These are phyloP conservation scores for Russula sp. DNA, from an alignment of 768 basidiomycete genomes.

Conservation along the genomic window DNA sequence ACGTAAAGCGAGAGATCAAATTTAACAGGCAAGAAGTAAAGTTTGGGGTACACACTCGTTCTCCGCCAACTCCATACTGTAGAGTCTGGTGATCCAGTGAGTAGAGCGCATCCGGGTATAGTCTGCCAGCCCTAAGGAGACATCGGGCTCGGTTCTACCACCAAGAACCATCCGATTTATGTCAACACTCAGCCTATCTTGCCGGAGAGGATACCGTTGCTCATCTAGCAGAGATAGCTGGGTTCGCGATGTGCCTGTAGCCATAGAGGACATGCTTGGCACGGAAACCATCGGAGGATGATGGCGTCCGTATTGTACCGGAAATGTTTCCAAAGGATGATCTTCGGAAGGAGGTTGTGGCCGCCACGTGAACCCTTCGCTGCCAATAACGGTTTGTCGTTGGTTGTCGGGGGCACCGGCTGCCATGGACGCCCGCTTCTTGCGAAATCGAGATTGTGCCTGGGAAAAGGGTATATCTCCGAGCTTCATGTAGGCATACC, in stretches of 20 bases:
- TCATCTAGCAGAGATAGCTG: background rate
- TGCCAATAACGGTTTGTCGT: slow-evolving; percentile 24
- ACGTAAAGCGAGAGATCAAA: background rate
- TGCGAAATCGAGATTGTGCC: slow-evolving; percentile 33
- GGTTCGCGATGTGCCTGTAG: slow-evolving; percentile 23
- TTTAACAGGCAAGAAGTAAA: background rate
- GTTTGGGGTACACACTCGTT: slow-evolving; percentile 40
- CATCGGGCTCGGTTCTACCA: slow-evolving; percentile 41
- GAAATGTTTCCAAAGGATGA: slow-evolving; percentile 34
- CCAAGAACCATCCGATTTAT: slow-evolving; percentile 66
- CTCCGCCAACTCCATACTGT: slow-evolving; percentile 41
- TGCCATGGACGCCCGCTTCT: slow-evolving; percentile 32
- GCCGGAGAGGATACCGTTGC: slow-evolving; percentile 34
- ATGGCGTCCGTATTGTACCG: slow-evolving; percentile 23
- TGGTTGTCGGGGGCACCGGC: slow-evolving; percentile 21
- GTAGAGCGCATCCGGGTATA: slow-evolving; percentile 63
- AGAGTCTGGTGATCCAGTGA: slow-evolving; percentile 66
- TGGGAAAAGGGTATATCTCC: slow-evolving; percentile 46
- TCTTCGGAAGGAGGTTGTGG: slow-evolving; percentile 24
- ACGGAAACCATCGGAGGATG: slow-evolving; percentile 39
- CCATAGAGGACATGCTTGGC: slow-evolving; percentile 44
- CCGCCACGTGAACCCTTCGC: slow-evolving; percentile 21
- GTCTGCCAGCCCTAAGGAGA: slow-evolving; percentile 39
- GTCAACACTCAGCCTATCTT: slow-evolving; percentile 52
- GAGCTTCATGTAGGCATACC: slow-evolving; percentile 61